Evolutionary conservation across 2,329 filamentous ascomycete species (phyloP), one percentile per base, ranked within the genome.

Genomic region (Alternaria rosae): DNA sequence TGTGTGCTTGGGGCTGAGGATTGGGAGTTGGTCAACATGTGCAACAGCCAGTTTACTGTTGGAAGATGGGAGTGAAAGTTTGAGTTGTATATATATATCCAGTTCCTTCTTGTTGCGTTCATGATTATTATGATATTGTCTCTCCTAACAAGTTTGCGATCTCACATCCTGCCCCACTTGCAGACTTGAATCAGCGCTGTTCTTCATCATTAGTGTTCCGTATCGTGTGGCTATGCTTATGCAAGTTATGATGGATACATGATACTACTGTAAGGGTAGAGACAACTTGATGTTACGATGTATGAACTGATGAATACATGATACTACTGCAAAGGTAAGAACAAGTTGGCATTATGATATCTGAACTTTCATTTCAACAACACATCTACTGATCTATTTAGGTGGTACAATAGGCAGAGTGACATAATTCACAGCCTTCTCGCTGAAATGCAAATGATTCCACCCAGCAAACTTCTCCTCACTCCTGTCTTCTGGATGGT

Each of bases 361-460:
- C 8, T 15, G 32, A 30, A 23, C 15, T 10, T 21, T 5, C 4
- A 25, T 10, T 10, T 3, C 13, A 20, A 13, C 7, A 20, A 17
- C 20, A 5, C 25, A 44, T 47, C 10, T 51, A 35, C 23, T 11
- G 5, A n/a, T 63, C 66, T 63, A 76, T 62, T 80, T 80, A 1
- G 76, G 70, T 7, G 85, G 85, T 55, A 88, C 84, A 21, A 88
- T 70, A 1, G 86, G 86, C 50, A 88, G 69, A 0, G 79, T 82
- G 12, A 88, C 75, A 69, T 83, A 88, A 69, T 88, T 88, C 42
- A 81, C 70, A 42, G 80, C 74, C 38, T 77, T 77, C 3, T 80
- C 78, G 0, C 85, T 82, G 67, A 88, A 87, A 67, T 86, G 83
- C 21, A 88, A 72, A 67, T 85, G 80, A 72, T 88, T 88, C 47